Evolutionary conservation across 352 stramenopile species (phyloP).

Genomic region (Blastocystis sp.): DNA sequence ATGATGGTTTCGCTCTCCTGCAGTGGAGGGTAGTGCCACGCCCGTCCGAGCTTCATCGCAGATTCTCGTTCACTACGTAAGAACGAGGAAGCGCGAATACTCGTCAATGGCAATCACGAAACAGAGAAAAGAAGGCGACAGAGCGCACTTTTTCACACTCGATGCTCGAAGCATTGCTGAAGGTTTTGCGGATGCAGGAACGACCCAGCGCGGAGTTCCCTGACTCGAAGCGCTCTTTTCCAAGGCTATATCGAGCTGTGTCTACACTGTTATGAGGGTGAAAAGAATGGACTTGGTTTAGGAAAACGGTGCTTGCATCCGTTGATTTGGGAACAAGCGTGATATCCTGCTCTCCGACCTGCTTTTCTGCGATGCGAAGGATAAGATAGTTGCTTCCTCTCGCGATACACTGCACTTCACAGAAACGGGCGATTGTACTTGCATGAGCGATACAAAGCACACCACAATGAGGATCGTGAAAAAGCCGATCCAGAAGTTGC

Average conservation of each 20-base stretch:
- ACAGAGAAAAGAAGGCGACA: slow-evolving; percentile 7
- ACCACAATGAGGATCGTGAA: slow-evolving; percentile 60
- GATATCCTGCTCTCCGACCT: slow-evolving; percentile 66
- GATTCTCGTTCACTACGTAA: slow-evolving; percentile 29
- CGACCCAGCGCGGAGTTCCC: slow-evolving; percentile 29
- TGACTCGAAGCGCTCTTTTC: not conserved
- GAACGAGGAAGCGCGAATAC: not conserved
- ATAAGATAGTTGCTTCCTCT: slow-evolving; percentile 62
- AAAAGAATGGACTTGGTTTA: slow-evolving; percentile 15
- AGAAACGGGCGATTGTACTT: not conserved
- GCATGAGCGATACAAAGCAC: slow-evolving; percentile 65
- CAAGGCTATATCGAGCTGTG: slow-evolving; percentile 36
- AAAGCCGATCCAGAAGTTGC: slow-evolving; percentile 48
- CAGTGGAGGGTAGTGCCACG: slow-evolving; percentile 37
- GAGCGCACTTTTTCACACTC: not conserved
- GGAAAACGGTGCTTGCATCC: not conserved
- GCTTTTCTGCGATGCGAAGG: slow-evolving; percentile 66
- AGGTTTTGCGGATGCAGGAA: slow-evolving; percentile 21
- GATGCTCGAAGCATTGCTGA: not conserved
- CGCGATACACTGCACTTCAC: slow-evolving; percentile 31
- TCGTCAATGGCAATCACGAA: slow-evolving; percentile 45
- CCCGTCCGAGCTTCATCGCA: slow-evolving; percentile 11
- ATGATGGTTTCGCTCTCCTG: slow-evolving; percentile 30
- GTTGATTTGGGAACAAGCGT: not conserved
- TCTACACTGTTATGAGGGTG: not conserved